Evolutionary conservation across 73 alveolate genomes (phyloP).

Genomic region (Uronychia binucleata): DNA sequence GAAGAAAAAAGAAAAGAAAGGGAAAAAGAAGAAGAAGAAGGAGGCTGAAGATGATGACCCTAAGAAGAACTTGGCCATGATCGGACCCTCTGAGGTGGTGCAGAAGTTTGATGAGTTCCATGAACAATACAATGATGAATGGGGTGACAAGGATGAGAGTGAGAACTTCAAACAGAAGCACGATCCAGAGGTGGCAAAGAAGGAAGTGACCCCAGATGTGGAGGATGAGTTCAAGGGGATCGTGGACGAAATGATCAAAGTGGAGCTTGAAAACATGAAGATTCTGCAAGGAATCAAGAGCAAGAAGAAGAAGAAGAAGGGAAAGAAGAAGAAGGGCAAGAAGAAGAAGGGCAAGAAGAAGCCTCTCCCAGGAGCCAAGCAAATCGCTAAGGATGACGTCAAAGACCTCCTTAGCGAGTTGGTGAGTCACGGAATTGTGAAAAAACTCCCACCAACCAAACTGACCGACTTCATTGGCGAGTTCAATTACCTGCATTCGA

Average conservation of each 20-base stretch:
- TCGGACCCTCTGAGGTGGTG: slow-evolving; percentile 76
- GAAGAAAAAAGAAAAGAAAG: slow-evolving; percentile 74
- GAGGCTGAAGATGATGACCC: slow-evolving; percentile 55
- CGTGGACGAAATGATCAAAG: slow-evolving; percentile 83
- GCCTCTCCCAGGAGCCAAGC: slow-evolving; percentile 48
- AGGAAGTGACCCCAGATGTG: slow-evolving; percentile 71
- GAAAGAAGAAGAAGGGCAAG: slow-evolving; percentile 56
- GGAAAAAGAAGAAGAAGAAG: slow-evolving; percentile 71
- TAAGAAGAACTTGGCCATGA: slow-evolving; percentile 49
- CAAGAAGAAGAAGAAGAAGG: slow-evolving; percentile 58
- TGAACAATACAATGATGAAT: slow-evolving; percentile 67
- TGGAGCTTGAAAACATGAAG: slow-evolving; percentile 75
- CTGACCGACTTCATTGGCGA: slow-evolving; percentile 78
- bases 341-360: slow-evolving; percentile 65
- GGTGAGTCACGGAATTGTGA: slow-evolving; percentile 69
- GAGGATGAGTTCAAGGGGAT: slow-evolving; percentile 68
- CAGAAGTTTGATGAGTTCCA: slow-evolving; percentile 78
- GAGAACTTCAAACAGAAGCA: slow-evolving; percentile 66
- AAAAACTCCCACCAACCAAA: slow-evolving; percentile 64
- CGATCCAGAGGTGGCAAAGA: slow-evolving; percentile 79
- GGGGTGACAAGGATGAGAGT: slow-evolving; percentile 83
- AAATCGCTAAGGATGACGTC: slow-evolving; percentile 46
- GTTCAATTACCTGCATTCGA: slow-evolving; percentile 75
- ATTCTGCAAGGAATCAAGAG: slow-evolving; percentile 63
- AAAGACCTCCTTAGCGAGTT: slow-evolving; percentile 72